Percentiles rank a stretch among this genome's conserved stretches.
phyloP scores from a whole-genome alignment of 768 basidiomycete species.

The Coprinellus micaceus region DNA sequence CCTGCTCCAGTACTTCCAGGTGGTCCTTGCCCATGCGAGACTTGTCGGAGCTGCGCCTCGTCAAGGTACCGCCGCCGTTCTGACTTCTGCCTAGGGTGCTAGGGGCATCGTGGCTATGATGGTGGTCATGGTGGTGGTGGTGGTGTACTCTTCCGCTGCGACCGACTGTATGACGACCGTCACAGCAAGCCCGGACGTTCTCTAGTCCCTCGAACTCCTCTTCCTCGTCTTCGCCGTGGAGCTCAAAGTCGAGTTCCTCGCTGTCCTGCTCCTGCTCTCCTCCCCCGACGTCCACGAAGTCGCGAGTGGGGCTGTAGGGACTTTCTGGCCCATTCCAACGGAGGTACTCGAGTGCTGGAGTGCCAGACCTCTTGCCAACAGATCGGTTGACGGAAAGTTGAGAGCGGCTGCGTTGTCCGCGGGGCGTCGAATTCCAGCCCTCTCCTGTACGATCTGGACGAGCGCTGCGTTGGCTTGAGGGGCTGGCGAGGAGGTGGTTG shows the following conservation, averaged over 20 bases:
- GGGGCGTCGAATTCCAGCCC: slow-evolving; percentile 72
- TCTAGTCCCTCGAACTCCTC: slow-evolving; percentile 89
- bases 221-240: slow-evolving; percentile 74
- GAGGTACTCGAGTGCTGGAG: slow-evolving; percentile 88
- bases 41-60: slow-evolving; percentile 42
- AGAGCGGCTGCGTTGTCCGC: slow-evolving; percentile 73
- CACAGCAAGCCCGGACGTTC: slow-evolving; percentile 91
- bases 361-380: slow-evolving; percentile 81
- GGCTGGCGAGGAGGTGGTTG: slow-evolving; percentile 49
- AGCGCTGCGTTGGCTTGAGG: slow-evolving; percentile 70
- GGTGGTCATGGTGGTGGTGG: slow-evolving; percentile 57
- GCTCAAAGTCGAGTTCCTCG: slow-evolving; percentile 77
- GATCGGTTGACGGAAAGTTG: slow-evolving; percentile 74
- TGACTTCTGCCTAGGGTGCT: slow-evolving; percentile 5
- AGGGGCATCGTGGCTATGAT: slow-evolving; percentile 25
- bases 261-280: slow-evolving; percentile 34
- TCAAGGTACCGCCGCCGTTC: slow-evolving; percentile 26
- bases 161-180: slow-evolving; percentile 83
- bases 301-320: slow-evolving; percentile 71
- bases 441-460: slow-evolving; percentile 58
- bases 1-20: slow-evolving; percentile 40
- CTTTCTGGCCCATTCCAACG: slow-evolving; percentile 74
- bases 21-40: slow-evolving; percentile 39
- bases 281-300: slow-evolving; percentile 52
- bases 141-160: slow-evolving; percentile 51